A percentile compares a stretch with the other conserved stretches of the same genome.
These are phyloP conservation scores for Trichomonascus vanleenenianus DNA, from an alignment of 805 yeast species.

Conservation along the genomic window DNA sequence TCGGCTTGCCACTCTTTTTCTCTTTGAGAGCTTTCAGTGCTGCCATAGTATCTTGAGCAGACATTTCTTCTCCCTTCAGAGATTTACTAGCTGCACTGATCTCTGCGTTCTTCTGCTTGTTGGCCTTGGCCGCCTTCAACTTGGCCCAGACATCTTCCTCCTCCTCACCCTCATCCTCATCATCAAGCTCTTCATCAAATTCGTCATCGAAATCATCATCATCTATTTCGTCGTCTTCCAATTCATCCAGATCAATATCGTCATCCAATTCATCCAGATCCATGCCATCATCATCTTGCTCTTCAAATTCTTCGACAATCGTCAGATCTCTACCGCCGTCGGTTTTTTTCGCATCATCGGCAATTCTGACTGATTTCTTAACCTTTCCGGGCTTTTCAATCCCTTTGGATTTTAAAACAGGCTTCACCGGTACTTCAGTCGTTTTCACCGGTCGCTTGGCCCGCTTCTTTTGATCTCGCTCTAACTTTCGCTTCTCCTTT, in stretches of 20 bases:
- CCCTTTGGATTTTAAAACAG: conserved; percentile 13
- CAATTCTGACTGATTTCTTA: conserved; percentile 8
- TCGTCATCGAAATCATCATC: conserved; percentile 10
- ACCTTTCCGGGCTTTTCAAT: not conserved
- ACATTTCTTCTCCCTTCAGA: conserved; percentile 16
- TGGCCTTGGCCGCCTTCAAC: conserved; percentile 34
- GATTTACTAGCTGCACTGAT: conserved; percentile 15
- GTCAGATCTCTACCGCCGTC: not conserved
- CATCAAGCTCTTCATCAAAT: conserved; percentile 23
- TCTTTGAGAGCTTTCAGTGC: conserved; percentile 37
- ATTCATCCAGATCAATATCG: conserved; percentile 3
- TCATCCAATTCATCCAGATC: not conserved
- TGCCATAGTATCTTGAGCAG: conserved; percentile 36
- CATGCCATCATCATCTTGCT: conserved; percentile 6
- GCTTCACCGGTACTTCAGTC: conserved; percentile 3
- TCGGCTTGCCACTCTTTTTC: conserved; percentile 14
- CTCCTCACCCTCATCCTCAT: conserved; percentile 13
- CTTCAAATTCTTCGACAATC: conserved; percentile 22
- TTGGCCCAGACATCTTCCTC: conserved; percentile 38
- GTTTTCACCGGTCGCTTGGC: not conserved
- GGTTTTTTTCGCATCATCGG: conserved; percentile 19
- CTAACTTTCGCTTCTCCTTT: conserved; percentile 24
- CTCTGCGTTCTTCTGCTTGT: not conserved
- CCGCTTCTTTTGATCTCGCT: conserved; percentile 8
- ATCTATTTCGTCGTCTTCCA: conserved; percentile 14